Percentiles rank a stretch among this genome's conserved stretches.
Conservation (phyloP, 78 protist genomes). For the Isochrysis galbana region DNA sequence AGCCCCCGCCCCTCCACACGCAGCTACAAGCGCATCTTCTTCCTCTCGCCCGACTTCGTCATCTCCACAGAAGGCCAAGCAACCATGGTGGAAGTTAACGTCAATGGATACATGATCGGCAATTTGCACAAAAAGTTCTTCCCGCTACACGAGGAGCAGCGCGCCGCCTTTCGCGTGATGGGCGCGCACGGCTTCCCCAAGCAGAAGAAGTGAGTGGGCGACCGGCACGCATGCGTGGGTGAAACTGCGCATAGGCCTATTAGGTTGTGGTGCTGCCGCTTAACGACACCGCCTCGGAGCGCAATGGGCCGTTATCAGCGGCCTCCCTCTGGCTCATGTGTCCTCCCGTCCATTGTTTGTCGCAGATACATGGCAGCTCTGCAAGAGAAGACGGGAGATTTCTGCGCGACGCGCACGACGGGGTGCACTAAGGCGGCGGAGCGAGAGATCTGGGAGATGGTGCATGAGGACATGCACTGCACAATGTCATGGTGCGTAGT, state of each 20-base stretch:
- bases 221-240: neutral
- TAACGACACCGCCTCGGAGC: too few relatives aligned
- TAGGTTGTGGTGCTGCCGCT: too few relatives aligned
- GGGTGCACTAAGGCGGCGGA: neutral
- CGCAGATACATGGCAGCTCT: neutral
- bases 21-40: conserved; percentile 16
- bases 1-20: too few relatives aligned
- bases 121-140: neutral
- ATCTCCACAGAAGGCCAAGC: neutral
- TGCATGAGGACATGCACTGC: neutral
- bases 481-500: neutral
- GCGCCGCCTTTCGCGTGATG: neutral
- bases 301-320: neutral
- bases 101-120: neutral
- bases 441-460: conserved; percentile 6
- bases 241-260: too few relatives aligned
- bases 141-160: neutral
- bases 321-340: neutral
- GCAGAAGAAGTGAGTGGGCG: neutral
- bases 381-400: neutral
- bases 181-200: neutral
- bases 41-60: neutral
- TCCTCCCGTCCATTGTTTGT: too few relatives aligned
- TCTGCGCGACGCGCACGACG: neutral
- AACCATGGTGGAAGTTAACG: neutral